Evolutionary conservation across 2,329 filamentous ascomycete species (phyloP), one percentile per base, ranked within the genome.

Genomic region (Talaromyces rugulosus): DNA sequence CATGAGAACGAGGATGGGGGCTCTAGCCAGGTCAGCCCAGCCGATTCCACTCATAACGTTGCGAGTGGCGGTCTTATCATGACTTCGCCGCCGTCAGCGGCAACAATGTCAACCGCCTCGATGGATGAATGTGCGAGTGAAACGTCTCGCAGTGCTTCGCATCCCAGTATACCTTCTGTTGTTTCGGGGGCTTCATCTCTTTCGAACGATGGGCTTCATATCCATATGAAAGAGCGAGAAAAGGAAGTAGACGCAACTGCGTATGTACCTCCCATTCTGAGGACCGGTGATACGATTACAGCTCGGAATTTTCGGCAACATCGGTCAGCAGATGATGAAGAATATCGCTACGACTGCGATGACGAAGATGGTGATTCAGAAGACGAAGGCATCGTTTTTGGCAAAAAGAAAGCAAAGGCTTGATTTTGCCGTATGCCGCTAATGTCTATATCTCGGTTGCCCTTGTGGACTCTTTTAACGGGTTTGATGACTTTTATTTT

Each of bases 111-210:
- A 12, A 80, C 78, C 6, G 78, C 77, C 1, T 78, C 77, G n/a
- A 74, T 75, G 36, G 78, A 78, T 59, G 78, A 79, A 59, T 54
- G 27, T 51, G 58, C 74, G 36, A 80, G 78, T 55, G 78, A 78
- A 57, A 79, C 80, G 68, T 80, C 78, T 31, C 77, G 80, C 58
- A 79, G 76, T 66, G 76, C 77, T 47, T 81, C 79, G 8, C 77
- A 80, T 63, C 78, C 78, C 4, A 80, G 78, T 65, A 79, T 81
- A 36, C 78, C 78, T 4, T 78, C 78, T 11, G 77, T 79, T 16
- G 66, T 78, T 16, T 80, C 78, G 0, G 77, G 77, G 31, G 78
- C 77, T 12, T 81, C 79, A 0, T 81, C 79, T 27, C 72, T 80
- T 30, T 80, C 78, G 11, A 75, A 72, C 7, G 77, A 80, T 59